Conservation (phyloP, 2,329 filamentous ascomycete genomes). For the Diaporthe longicolla region DNA sequence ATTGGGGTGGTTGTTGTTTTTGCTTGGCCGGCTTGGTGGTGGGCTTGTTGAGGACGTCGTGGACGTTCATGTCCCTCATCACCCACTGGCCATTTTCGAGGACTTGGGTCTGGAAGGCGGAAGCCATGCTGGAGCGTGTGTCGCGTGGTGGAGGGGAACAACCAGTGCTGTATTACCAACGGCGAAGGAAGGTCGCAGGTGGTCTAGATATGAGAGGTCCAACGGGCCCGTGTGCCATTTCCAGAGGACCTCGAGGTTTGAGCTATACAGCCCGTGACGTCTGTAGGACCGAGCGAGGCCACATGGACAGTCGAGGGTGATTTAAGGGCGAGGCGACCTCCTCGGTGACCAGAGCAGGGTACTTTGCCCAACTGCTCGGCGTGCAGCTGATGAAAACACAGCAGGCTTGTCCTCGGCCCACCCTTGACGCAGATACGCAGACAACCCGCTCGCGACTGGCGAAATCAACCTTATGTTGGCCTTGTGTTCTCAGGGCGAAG, state of each 20-base stretch:
- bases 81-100: constrained; percentile 70
- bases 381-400: constrained; percentile 25
- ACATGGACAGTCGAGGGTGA: constrained; percentile 9
- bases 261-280: constrained; percentile 33
- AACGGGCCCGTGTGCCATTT: constrained; percentile 35
- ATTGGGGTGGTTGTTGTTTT: constrained; percentile 61
- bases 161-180: constrained; percentile 32
- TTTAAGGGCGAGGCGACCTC: constrained; percentile 24
- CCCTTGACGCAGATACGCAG: constrained; percentile 15
- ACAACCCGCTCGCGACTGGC: background rate
- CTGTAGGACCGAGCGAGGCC: constrained; percentile 27
- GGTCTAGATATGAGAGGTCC: constrained; percentile 32
- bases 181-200: constrained; percentile 35
- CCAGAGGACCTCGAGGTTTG: constrained; percentile 29
- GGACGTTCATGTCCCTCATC: constrained; percentile 64
- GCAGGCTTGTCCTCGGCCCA: constrained; percentile 19
- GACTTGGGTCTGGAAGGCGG: constrained; percentile 71
- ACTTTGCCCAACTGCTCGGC: constrained; percentile 6
- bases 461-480: background rate
- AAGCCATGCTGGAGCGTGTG: constrained; percentile 55
- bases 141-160: constrained; percentile 27
- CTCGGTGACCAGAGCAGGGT: constrained; percentile 7
- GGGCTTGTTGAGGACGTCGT: constrained; percentile 58
- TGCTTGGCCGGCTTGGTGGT: constrained; percentile 49
- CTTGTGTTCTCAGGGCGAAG: background rate